Percentiles rank a stretch among this genome's conserved stretches.
Conservation (phyloP, 1,139 yeast genomes). For the Yarrowia galli region DNA sequence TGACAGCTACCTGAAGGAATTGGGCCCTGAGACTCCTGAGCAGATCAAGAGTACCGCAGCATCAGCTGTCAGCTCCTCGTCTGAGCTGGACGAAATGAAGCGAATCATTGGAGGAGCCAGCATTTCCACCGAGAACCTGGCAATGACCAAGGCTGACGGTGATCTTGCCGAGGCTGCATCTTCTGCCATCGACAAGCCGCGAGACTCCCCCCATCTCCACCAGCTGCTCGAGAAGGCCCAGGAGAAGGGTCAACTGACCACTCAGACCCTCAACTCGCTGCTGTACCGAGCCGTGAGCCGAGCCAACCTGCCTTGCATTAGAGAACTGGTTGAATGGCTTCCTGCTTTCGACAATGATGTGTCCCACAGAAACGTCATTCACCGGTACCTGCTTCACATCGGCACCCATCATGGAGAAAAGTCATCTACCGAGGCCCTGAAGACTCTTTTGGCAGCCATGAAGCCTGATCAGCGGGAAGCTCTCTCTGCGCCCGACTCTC, state of each 20-base stretch:
- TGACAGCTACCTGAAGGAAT: conserved; percentile 9
- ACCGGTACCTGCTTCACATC: conserved; percentile 41
- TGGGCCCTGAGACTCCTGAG: conserved; percentile 22
- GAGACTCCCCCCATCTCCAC: conserved; percentile 15
- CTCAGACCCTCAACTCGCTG: conserved; percentile 39
- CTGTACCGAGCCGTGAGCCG: conserved; percentile 32
- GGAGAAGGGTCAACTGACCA: conserved; percentile 34
- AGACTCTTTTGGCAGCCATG: conserved; percentile 61
- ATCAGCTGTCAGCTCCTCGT: conserved; percentile 54
- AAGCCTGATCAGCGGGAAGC: conserved; percentile 61
- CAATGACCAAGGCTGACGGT: conserved; percentile 9
- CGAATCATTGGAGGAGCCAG: conserved; percentile 37
- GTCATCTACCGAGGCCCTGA: conserved; percentile 43
- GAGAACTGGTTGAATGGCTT: conserved; percentile 40
- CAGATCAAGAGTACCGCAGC: conserved; percentile 45
- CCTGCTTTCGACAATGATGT: conserved; percentile 40
- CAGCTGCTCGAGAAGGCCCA: conserved; percentile 28
- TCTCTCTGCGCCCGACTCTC: conserved; percentile 72
- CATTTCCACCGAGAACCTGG: conserved; percentile 8
- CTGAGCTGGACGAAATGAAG: conserved; percentile 42
- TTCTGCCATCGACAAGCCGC: conserved; percentile 2
- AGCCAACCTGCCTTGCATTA: conserved; percentile 29
- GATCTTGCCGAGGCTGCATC: not conserved
- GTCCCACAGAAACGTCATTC: conserved; percentile 40
- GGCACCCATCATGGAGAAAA: conserved; percentile 40